Conservation (phyloP, 2,329 filamentous ascomycete genomes). For the Pochonia chlamydosporia region DNA sequence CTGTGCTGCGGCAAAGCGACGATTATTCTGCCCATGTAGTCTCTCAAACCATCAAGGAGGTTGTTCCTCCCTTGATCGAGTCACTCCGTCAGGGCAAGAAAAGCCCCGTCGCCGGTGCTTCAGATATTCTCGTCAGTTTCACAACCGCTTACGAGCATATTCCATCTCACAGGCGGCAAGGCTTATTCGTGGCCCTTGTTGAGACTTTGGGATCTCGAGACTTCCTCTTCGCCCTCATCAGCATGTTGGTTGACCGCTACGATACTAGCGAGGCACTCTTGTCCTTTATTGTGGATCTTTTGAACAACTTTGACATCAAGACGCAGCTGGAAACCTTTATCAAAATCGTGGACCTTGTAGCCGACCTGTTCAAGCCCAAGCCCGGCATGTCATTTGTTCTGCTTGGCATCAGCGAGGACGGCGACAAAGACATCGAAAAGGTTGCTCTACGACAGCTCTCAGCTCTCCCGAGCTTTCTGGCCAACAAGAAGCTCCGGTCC, state of each 20-base stretch:
- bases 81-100: slow-evolving; percentile 79
- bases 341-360: slow-evolving; percentile 68
- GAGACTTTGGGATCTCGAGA: slow-evolving; percentile 80
- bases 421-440: slow-evolving; percentile 41
- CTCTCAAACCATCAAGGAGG: slow-evolving; percentile 87
- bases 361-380: slow-evolving; percentile 70
- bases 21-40: slow-evolving; percentile 97
- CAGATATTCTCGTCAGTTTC: slow-evolving; percentile 90
- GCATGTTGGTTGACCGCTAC: slow-evolving; percentile 88
- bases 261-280: slow-evolving; percentile 67
- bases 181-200: slow-evolving; percentile 78
- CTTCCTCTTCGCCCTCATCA: slow-evolving; percentile 80
- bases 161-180: slow-evolving; percentile 75
- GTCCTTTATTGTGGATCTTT: slow-evolving; percentile 69
- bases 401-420: slow-evolving; percentile 51
- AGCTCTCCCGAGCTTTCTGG: slow-evolving; percentile 52
- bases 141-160: slow-evolving; percentile 96
- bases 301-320: slow-evolving; percentile 65
- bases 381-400: slow-evolving; percentile 67
- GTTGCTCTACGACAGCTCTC: slow-evolving; percentile 50
- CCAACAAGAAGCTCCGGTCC: slow-evolving; percentile 49
- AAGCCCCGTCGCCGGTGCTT: slow-evolving; percentile 71
- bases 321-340: slow-evolving; percentile 74
- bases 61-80: slow-evolving; percentile 84
- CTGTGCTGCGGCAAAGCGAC: slow-evolving; percentile 84